Evolutionary conservation across 129 eudicot genomes (phyloP).

Genomic region (Silybum marianum): DNA sequence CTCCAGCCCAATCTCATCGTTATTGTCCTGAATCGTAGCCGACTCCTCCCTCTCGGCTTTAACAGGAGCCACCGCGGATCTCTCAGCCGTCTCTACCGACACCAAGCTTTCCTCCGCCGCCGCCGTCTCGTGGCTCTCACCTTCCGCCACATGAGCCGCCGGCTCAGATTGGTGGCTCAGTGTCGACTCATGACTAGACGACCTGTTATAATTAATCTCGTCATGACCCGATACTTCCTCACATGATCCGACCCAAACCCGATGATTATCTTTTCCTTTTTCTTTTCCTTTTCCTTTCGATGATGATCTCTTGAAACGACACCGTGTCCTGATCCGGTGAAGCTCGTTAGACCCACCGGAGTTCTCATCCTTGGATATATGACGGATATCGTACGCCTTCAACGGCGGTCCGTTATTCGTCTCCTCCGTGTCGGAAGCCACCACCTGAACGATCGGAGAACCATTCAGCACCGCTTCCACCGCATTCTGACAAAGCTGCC

Average conservation of each 20-base stretch:
- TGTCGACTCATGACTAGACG: constrained; percentile 67
- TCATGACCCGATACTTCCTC: constrained; percentile 40
- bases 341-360: constrained; percentile 49
- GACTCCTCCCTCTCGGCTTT: constrained; percentile 7
- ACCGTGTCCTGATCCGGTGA: constrained; percentile 65
- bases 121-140: constrained; percentile 30
- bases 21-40: background rate
- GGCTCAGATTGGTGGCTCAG: constrained; percentile 68
- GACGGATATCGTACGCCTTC: constrained; percentile 74
- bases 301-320: constrained; percentile 56
- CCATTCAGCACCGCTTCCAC: constrained; percentile 82
- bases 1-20: constrained; percentile 40
- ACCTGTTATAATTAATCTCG: constrained; percentile 33
- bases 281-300: constrained; percentile 29
- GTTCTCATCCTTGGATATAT: constrained; percentile 52
- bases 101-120: constrained; percentile 23
- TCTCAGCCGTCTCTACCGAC: constrained; percentile 30
- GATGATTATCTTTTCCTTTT: background rate
- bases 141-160: constrained; percentile 39
- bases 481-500: constrained; percentile 83
- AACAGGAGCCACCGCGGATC: constrained; percentile 20
- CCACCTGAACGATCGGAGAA: constrained; percentile 58
- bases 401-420: constrained; percentile 58
- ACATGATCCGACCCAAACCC: constrained; percentile 32
- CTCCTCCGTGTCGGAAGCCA: constrained; percentile 51